A percentile compares a stretch with the other conserved stretches of the same genome.
These are phyloP conservation scores for Aurinia saxatilis DNA, from an alignment of 345 rosid genomes.

Conservation along the genomic window DNA sequence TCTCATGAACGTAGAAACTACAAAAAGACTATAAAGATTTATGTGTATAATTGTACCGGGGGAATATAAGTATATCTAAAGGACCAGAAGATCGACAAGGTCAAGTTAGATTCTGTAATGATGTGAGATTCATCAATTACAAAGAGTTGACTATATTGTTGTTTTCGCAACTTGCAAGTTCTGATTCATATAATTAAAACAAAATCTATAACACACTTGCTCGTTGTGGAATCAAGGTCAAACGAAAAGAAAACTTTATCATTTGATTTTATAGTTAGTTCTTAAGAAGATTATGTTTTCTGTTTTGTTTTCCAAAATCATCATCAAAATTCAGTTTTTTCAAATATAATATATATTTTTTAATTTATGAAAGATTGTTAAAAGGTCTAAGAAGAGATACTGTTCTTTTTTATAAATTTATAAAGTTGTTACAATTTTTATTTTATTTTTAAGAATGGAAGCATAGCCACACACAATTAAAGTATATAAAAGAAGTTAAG, in stretches of 20 bases:
- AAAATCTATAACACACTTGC: background rate
- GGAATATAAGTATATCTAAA: conserved; percentile 15
- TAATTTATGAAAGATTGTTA: background rate
- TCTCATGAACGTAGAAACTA: background rate
- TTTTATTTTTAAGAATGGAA: background rate
- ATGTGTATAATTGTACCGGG: background rate
- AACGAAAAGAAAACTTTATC: background rate
- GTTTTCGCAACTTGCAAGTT: conserved; percentile 13
- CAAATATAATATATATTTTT: no score
- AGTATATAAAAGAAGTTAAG: background rate
- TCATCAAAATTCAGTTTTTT: background rate
- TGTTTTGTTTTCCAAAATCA: background rate
- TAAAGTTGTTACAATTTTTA: no score
- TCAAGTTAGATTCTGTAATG: conserved; percentile 14
- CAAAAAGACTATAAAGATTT: background rate
- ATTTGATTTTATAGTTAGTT: background rate
- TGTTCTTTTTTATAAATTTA: no score
- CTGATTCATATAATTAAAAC: no score
- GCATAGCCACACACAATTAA: conserved; percentile 11
- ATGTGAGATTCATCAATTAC: conserved; percentile 19
- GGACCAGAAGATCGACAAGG: conserved; percentile 20
- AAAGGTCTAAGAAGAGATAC: background rate
- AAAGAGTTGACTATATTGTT: conserved; percentile 15
- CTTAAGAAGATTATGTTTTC: background rate
- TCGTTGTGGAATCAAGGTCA: conserved; percentile 9